A percentile compares a stretch with the other conserved stretches of the same genome.
These are phyloP conservation scores for Penicillium hesseltinei DNA, from an alignment of 2,329 filamentous ascomycete genomes.

Conservation along the genomic window DNA sequence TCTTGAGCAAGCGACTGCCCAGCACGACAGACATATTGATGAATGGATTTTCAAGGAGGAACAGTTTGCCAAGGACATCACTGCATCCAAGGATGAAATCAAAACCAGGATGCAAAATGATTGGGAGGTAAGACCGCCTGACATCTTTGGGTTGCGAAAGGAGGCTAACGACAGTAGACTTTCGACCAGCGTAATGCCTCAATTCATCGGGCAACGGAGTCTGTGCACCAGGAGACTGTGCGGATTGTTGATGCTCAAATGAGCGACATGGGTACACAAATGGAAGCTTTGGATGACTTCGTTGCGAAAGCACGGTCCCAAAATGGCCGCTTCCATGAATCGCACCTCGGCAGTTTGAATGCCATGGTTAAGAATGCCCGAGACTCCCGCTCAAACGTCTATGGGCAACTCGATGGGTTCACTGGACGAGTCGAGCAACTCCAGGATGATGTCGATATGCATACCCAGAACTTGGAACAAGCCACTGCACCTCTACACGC, in stretches of 20 bases:
- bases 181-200: slow-evolving; percentile 78
- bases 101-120: slow-evolving; percentile 83
- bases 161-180: slow-evolving; percentile 46
- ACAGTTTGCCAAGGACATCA: slow-evolving; percentile 67
- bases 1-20: slow-evolving; percentile 63
- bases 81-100: slow-evolving; percentile 70
- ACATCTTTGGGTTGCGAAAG: not conserved
- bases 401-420: slow-evolving; percentile 66
- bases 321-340: slow-evolving; percentile 73
- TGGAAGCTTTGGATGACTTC: slow-evolving; percentile 87
- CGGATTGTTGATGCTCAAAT: slow-evolving; percentile 88
- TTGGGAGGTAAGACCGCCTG: slow-evolving; percentile 64
- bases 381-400: slow-evolving; percentile 69
- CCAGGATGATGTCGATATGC: slow-evolving; percentile 64
- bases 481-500: slow-evolving; percentile 60
- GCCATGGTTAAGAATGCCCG: slow-evolving; percentile 67
- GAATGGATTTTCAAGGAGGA: slow-evolving; percentile 69
- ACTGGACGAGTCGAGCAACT: slow-evolving; percentile 67
- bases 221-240: slow-evolving; percentile 86
- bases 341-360: slow-evolving; percentile 65
- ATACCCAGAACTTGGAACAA: slow-evolving; percentile 58
- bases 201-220: slow-evolving; percentile 78
- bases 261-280: slow-evolving; percentile 79
- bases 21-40: slow-evolving; percentile 71
- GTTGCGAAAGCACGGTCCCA: slow-evolving; percentile 77